Conservation (phyloP, 805 yeast genomes). For the Schwanniomyces polymorphus region DNA sequence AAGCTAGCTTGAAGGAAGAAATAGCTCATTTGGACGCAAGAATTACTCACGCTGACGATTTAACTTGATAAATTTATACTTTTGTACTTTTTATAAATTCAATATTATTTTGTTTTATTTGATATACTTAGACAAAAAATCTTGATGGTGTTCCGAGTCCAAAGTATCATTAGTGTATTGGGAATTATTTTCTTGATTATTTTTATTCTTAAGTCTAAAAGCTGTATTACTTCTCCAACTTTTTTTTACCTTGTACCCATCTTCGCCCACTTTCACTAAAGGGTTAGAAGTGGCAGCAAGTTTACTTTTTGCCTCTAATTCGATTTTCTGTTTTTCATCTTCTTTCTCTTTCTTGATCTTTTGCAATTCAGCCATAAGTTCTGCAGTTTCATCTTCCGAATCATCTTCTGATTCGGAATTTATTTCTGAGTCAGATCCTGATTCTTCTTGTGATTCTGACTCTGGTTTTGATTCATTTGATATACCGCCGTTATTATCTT, state of each 20-base stretch:
- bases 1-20: conserved; percentile 85
- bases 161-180: conserved; percentile 32
- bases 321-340: conserved; percentile 9
- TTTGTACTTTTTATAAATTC: neutral
- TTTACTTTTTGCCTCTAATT: conserved; percentile 2
- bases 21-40: conserved; percentile 78
- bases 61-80: conserved; percentile 11
- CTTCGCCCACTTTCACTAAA: conserved; percentile 9
- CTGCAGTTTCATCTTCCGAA: conserved; percentile 16
- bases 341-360: conserved; percentile 15
- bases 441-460: conserved; percentile 2
- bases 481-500: neutral
- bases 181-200: conserved; percentile 3
- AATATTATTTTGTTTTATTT: conserved; percentile 12
- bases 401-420: conserved; percentile 3
- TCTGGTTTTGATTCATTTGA: conserved; percentile 11
- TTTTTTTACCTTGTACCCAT: conserved; percentile 15
- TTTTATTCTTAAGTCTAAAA: conserved; percentile 12
- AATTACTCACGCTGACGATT: conserved; percentile 37
- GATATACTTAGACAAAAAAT: conserved; percentile 34
- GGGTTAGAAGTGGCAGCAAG: conserved; percentile 12
- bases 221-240: conserved; percentile 31
- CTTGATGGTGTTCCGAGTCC: conserved; percentile 33
- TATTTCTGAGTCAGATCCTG: conserved; percentile 4
- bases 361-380: conserved; percentile 16